phyloP scores from a whole-genome alignment of 495 filamentous ascomycete species.

The Neurospora intermedia region DNA sequence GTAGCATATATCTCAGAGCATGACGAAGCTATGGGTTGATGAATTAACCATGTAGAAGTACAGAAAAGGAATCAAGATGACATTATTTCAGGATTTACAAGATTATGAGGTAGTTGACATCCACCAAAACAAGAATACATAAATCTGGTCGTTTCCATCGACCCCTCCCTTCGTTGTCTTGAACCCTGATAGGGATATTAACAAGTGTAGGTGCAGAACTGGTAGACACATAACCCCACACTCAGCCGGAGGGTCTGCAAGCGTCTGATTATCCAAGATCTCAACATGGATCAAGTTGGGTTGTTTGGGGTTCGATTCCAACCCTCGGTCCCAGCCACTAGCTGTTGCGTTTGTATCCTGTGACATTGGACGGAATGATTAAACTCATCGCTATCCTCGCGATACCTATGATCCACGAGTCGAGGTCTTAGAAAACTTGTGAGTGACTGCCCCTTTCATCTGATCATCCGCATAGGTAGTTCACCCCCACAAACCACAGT shows the following conservation, averaged over 20 bases:
- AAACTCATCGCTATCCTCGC: neutral
- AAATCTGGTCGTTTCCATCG: neutral
- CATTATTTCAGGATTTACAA: neutral
- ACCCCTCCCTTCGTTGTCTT: neutral
- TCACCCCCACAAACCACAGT: neutral
- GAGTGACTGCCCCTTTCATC: neutral
- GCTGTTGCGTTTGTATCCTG: neutral
- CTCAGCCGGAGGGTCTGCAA: neutral
- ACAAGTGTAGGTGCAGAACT: neutral
- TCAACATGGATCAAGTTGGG: neutral
- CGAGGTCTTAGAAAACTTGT: neutral
- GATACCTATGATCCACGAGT: neutral
- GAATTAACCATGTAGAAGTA: neutral
- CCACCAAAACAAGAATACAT: neutral
- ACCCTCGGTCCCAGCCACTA: neutral
- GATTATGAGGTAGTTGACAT: neutral
- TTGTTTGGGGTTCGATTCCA: neutral
- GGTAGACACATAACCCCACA: neutral
- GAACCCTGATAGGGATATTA: neutral
- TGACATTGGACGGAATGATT: neutral
- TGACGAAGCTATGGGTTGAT: neutral
- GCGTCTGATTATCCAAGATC: neutral
- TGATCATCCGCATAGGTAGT: neutral
- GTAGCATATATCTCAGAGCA: neutral
- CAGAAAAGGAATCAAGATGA: neutral